Conservation (phyloP, 495 filamentous ascomycete genomes). For the Pyrenopolyporus hunteri region DNA sequence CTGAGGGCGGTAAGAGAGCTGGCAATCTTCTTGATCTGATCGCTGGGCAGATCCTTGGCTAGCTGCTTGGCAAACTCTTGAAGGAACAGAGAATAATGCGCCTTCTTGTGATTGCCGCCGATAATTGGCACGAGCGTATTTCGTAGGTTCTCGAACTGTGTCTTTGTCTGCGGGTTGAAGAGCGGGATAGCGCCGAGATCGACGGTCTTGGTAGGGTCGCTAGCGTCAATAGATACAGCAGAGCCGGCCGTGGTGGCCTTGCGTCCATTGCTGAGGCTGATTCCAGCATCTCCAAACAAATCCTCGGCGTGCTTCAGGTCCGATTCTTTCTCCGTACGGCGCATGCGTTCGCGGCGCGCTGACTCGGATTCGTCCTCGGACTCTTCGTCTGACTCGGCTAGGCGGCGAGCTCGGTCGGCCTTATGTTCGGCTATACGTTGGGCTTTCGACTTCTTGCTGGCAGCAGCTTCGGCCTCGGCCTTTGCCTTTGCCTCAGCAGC, state of each 20-base stretch:
- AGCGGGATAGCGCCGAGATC: conserved; percentile 79
- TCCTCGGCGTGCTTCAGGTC: conserved; percentile 93
- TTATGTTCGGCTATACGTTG: conserved; percentile 84
- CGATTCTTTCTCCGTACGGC: conserved; percentile 79
- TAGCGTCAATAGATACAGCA: conserved; percentile 69
- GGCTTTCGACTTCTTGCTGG: conserved; percentile 87
- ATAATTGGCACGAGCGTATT: conserved; percentile 79
- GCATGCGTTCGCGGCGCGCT: conserved; percentile 71
- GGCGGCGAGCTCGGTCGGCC: conserved; percentile 56
- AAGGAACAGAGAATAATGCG: conserved; percentile 85
- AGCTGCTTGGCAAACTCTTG: conserved; percentile 90
- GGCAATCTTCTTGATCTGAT: conserved; percentile 94
- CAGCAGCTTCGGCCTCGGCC: conserved; percentile 87
- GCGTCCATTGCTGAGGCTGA: conserved; percentile 65
- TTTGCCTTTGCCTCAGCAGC: conserved; percentile 86
- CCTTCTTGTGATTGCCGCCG: conserved; percentile 76
- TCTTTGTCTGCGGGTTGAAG: conserved; percentile 88
- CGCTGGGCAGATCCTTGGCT: conserved; percentile 82
- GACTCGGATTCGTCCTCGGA: conserved; percentile 70
- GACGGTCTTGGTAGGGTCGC: conserved; percentile 75
- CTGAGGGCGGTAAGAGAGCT: conserved; percentile 80
- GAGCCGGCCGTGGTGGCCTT: conserved; percentile 60
- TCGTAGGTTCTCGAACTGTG: conserved; percentile 77
- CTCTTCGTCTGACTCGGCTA: conserved; percentile 60
- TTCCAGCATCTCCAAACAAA: conserved; percentile 81